Conservation (phyloP, 2,329 filamentous ascomycete species). For the Xylariaceae sp. region DNA sequence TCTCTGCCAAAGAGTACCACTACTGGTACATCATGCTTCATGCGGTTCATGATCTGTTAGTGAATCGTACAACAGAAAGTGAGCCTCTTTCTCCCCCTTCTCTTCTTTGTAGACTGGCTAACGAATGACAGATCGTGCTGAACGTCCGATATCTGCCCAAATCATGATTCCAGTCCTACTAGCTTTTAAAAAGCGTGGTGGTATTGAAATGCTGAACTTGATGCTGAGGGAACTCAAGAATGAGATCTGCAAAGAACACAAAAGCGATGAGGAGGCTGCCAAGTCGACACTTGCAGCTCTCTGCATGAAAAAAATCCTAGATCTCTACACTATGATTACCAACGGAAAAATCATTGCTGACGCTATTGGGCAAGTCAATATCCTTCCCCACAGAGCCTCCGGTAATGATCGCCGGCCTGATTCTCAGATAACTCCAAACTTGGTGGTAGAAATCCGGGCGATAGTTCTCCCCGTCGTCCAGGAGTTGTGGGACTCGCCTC, state of each 20-base stretch:
- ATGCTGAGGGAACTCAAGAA: conserved; percentile 67
- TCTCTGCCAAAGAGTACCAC: conserved; percentile 62
- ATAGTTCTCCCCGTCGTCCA: conserved; percentile 72
- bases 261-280: conserved; percentile 41
- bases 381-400: conserved; percentile 34
- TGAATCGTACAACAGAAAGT: conserved; percentile 54
- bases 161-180: conserved; percentile 74
- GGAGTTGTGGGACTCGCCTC: conserved; percentile 78
- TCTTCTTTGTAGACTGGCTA: conserved; percentile 21
- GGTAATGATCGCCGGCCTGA: conserved; percentile 41
- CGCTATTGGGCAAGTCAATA: conserved; percentile 54
- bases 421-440: conserved; percentile 57
- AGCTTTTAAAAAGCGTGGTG: conserved; percentile 78
- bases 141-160: conserved; percentile 47
- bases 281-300: conserved; percentile 49
- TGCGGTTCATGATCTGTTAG: conserved; percentile 71
- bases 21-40: conserved; percentile 81
- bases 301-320: conserved; percentile 76
- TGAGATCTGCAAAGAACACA: conserved; percentile 43
- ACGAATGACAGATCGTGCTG: conserved; percentile 38
- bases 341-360: conserved; percentile 79
- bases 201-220: conserved; percentile 68
- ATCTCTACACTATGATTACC: conserved; percentile 72
- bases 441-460: conserved; percentile 81
- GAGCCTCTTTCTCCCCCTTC: conserved; percentile 6